These are phyloP conservation scores for Verticillium klebahnii DNA, from an alignment of 2,329 filamentous ascomycete species.

Conservation along the genomic window DNA sequence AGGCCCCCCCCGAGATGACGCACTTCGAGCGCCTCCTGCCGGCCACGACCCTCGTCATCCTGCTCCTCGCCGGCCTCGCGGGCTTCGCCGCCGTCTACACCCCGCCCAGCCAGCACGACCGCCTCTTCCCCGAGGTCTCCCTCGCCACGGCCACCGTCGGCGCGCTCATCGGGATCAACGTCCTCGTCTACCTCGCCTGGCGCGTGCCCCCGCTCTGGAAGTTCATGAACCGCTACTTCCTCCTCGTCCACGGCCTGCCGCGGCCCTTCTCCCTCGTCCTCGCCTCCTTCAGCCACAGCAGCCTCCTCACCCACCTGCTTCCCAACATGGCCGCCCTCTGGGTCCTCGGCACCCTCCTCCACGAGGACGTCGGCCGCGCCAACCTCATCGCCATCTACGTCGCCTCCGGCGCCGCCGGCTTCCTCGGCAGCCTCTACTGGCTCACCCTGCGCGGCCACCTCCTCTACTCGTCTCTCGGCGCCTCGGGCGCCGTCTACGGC, in stretches of 20 bases:
- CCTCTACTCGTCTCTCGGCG: constrained; percentile 54
- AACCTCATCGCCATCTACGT: constrained; percentile 66
- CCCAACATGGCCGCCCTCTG: constrained; percentile 63
- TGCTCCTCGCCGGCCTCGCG: constrained; percentile 38
- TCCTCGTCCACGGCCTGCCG: constrained; percentile 61
- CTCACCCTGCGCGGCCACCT: constrained; percentile 43
- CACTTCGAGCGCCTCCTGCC: constrained; percentile 52
- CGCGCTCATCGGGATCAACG: constrained; percentile 56
- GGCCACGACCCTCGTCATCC: constrained; percentile 41
- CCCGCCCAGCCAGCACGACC: constrained; percentile 24
- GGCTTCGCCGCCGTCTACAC: constrained; percentile 44
- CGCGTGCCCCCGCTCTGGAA: constrained; percentile 60
- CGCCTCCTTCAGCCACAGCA: constrained; percentile 66
- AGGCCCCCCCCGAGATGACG: constrained; percentile 46
- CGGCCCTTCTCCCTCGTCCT: constrained; percentile 57
- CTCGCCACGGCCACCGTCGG: constrained; percentile 61
- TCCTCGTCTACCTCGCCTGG: constrained; percentile 54
- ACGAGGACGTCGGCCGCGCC: constrained; percentile 66
- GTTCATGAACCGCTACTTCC: constrained; percentile 64
- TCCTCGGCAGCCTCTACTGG: constrained; percentile 50
- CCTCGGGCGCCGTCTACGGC: constrained; percentile 60
- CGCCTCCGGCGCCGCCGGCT: constrained; percentile 51
- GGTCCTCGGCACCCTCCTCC: constrained; percentile 61
- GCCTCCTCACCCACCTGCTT: constrained; percentile 51
- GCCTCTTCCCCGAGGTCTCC: constrained; percentile 57